Conservation (phyloP, 2,329 filamentous ascomycete genomes). For the Colletotrichum caudatum region DNA sequence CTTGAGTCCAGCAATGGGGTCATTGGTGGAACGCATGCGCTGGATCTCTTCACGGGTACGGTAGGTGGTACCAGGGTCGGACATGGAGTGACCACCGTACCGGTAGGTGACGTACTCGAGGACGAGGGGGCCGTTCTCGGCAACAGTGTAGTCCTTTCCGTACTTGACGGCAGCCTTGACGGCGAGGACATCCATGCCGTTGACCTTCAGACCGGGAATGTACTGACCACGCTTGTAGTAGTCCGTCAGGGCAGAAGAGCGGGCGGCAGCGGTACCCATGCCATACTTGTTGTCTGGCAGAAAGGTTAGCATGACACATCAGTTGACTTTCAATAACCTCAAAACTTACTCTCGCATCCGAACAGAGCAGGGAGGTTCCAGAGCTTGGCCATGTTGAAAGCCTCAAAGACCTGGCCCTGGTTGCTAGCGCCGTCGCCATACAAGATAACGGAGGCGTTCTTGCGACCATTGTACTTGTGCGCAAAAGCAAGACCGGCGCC, state of each 20-base stretch:
- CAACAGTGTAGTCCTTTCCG: constrained; percentile 86
- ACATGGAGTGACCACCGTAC: constrained; percentile 99
- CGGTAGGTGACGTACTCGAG: constrained; percentile 99
- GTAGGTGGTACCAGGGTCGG: constrained; percentile 98
- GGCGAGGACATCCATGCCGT: constrained; percentile 98
- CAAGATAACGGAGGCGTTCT: constrained; percentile 87
- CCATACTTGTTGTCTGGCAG: constrained; percentile 97
- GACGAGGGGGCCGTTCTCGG: constrained; percentile 92
- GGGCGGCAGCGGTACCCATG: constrained; percentile 97
- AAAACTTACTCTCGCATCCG: constrained; percentile 91
- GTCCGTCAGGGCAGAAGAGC: constrained; percentile 94
- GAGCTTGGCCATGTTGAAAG: constrained; percentile 99
- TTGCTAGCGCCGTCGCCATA: constrained; percentile 99
- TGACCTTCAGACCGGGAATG: constrained; percentile 99
- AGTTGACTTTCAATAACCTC: background rate
- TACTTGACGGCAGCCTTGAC: constrained; percentile 97
- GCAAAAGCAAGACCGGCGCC: constrained; percentile 97
- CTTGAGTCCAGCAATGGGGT: constrained; percentile 97
- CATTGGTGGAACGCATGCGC: constrained; percentile 98
- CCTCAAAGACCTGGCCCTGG: constrained; percentile 99
- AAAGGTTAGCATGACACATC: constrained; percentile 45
- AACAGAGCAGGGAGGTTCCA: constrained; percentile 97
- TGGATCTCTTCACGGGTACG: constrained; percentile 99
- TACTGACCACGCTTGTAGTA: constrained; percentile 99
- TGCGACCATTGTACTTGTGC: constrained; percentile 90